Evolutionary conservation across 2,329 filamentous ascomycete genomes (phyloP), one percentile per base, ranked within the genome.

Genomic region (Colletotrichum lupini): DNA sequence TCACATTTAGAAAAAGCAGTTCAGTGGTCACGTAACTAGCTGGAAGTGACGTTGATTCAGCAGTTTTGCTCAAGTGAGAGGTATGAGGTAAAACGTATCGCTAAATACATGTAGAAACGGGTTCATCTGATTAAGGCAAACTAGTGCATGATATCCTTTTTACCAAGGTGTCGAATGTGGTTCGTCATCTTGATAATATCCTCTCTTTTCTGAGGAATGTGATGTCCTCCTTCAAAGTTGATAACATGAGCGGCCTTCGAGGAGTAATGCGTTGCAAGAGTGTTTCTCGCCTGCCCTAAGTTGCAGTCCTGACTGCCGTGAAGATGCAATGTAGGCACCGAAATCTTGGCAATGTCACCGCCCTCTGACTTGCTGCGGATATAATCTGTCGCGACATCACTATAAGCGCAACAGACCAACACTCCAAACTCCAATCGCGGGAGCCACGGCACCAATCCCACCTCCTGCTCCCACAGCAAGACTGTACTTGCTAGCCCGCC

Each of bases 371-470:
- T 5, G 32, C 26, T 32, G 22, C 63, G 9, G 52, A 57, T 57
- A 6, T 24, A 57, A 6, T 24, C 22, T 6, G 52, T 66, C 63
- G 56, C 35, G 24, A 22, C 52, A 16, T 66, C 63, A 5, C 22
- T 42, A 24, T 66, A 57, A 42, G 52, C 63, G 8, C 52, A 66
- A 22, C 63, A 66, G 32, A 66, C 4, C 24, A 66, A 66, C 9
- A 66, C 37, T 52, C 52, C 63, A 22, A 66, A 66, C 52, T 66
- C 52, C 19, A 66, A 35, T 28, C 56, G 52, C 52, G 63, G 63
- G 22, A 66, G 63, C 63, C 63, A 66, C 19, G 63, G 52, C 28
- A 24, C 16, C n/a, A 66, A 22, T 5, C 52, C 63, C 1, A 28
- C 26, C 11, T 66, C 52, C 2, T 57, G 63, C 35, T 66, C 63